Evolutionary conservation across 78 protist species (phyloP).

Genomic region (Bodo saltans): DNA sequence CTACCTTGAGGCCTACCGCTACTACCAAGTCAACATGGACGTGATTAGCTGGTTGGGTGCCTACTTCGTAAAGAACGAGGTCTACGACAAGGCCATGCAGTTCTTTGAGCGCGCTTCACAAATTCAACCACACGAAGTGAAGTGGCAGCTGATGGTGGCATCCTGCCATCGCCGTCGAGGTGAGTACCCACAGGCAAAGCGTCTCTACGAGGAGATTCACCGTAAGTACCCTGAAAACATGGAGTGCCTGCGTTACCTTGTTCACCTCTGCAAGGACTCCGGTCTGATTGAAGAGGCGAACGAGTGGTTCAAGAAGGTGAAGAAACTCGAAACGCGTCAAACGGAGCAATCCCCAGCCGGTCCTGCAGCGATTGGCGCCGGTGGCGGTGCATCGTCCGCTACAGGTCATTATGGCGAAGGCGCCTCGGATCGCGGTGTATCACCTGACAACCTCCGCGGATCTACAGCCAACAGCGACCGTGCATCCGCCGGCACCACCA

Average conservation of each 20-base stretch:
- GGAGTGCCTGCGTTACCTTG: slow-evolving; percentile 50
- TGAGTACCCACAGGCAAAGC: slow-evolving; percentile 40
- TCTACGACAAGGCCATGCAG: slow-evolving; percentile 64
- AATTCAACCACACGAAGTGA: slow-evolving; percentile 62
- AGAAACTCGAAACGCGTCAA: not conserved
- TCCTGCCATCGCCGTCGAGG: slow-evolving; percentile 55
- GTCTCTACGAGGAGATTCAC: slow-evolving; percentile 41
- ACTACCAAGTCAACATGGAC: slow-evolving; percentile 59
- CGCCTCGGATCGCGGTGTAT: no score
- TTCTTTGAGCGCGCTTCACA: slow-evolving; percentile 67
- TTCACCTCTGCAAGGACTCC: slow-evolving; percentile 32
- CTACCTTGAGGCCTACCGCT: slow-evolving; percentile 48
- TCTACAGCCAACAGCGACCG: no score
- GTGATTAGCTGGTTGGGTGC: slow-evolving; percentile 75
- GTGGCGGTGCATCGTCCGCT: no score
- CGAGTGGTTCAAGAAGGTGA: slow-evolving; percentile 14
- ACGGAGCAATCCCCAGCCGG: no score
- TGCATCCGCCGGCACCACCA: no score
- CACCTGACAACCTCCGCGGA: no score
- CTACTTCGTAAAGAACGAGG: slow-evolving; percentile 55
- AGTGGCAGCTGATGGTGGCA: slow-evolving; percentile 75
- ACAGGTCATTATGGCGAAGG: no score
- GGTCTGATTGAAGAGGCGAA: slow-evolving; percentile 34
- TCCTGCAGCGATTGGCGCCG: no score
- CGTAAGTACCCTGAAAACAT: slow-evolving; percentile 44